Percentiles rank a stretch among this genome's conserved stretches.
Evolutionary conservation across 2,329 filamentous ascomycete genomes (phyloP).

Genomic region (Fonsecaea pedrosoi): DNA sequence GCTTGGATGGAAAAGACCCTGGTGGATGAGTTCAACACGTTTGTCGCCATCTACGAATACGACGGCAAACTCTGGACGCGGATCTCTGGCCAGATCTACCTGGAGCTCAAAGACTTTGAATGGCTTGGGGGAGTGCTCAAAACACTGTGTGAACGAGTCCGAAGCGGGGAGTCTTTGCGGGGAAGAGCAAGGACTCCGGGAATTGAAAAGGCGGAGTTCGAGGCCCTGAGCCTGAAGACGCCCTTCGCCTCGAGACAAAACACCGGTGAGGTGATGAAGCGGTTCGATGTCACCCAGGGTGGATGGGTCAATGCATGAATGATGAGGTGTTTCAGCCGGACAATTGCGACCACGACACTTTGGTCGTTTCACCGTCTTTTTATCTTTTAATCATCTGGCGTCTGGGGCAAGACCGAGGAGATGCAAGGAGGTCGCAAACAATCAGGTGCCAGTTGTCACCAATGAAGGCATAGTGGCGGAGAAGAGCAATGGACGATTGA

Average conservation of each 20-base stretch:
- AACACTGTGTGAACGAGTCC: constrained; percentile 60
- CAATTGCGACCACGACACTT: not conserved
- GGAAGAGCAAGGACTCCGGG: constrained; percentile 22
- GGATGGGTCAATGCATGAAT: constrained; percentile 33
- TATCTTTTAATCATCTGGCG: not conserved
- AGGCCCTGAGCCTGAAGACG: constrained; percentile 21
- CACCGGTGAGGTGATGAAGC: constrained; percentile 27
- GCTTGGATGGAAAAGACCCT: constrained; percentile 66
- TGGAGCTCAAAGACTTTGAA: constrained; percentile 80
- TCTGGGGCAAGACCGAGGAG: constrained; percentile 12
- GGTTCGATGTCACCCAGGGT: constrained; percentile 33
- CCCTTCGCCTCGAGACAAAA: constrained; percentile 28
- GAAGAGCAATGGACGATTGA: constrained; percentile 17
- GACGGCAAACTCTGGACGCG: constrained; percentile 71
- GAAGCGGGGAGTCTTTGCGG: constrained; percentile 36
- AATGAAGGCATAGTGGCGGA: constrained; percentile 16
- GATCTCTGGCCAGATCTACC: constrained; percentile 80
- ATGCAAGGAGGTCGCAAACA: not conserved
- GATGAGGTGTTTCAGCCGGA: not conserved
- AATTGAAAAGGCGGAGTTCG: constrained; percentile 25
- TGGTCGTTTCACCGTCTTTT: not conserved
- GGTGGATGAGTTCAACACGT: constrained; percentile 70
- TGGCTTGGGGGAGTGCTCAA: constrained; percentile 68
- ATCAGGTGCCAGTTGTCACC: not conserved
- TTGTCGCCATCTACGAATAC: constrained; percentile 70